Evolutionary conservation across 2,329 filamentous ascomycete genomes (phyloP), one percentile per base, ranked within the genome.

Genomic region (Alternaria panax): DNA sequence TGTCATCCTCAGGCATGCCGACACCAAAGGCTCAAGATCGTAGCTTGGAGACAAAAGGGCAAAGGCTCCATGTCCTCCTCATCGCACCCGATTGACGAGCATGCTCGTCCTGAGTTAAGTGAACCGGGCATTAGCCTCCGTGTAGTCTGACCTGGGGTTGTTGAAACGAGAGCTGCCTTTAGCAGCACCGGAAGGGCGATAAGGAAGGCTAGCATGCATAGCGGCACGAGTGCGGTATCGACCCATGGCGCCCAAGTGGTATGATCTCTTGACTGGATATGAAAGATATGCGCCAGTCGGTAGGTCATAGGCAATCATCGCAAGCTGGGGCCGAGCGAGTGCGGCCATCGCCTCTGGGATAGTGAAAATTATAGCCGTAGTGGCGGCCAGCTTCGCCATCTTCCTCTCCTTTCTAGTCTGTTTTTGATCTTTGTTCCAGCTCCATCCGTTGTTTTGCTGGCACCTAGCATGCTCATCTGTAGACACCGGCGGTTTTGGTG

Each of bases 181-280:
- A 0, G 7, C 45, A 47, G 27, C 62, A 52, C 47, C 66, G 56
- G 41, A 51, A 53, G 20, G 58, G 60, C 30, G 43, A 32, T 18
- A 53, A 59, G 25, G 62, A 48, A 14, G 63, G 59, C 46, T 67
- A 43, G 38, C 48, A 50, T 48, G 8, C 30, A 48, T 24, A 34
- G 45, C 30, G 22, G 3, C 30, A 48, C 20, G 45, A 20, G 45
- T 20, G 16, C 30, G 51, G 34, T 66, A 67, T 16, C 63, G 59
- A 5, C 64, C 63, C 30, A 60, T 56, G 20, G 58, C 58, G 3
- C 64, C 66, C 14, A 68, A 20, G 51, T 62, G 56, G 24, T 68
- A 67, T 2, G 52, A 63, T 4, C 54, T 42, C 16, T 51, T 45
- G 20, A 66, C 56, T 1, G 64, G 64, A 32, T 60, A 63, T 3